A percentile compares a stretch with the other conserved stretches of the same genome.
These are phyloP conservation scores for Debaryomyces sp. DNA, from an alignment of 1,139 yeast genomes.

Conservation along the genomic window DNA sequence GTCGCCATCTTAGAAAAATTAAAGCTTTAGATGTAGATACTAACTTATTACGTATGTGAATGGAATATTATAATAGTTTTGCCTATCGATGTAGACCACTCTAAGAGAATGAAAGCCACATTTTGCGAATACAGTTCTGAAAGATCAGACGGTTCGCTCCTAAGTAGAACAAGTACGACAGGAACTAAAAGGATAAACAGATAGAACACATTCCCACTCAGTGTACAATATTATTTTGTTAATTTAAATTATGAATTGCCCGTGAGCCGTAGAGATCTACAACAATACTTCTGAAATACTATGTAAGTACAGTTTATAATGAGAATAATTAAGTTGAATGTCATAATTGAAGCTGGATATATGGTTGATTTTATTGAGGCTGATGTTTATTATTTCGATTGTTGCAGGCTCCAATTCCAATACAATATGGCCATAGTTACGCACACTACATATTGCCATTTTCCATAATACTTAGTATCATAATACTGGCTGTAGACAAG, in stretches of 20 bases:
- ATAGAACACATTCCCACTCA: no score
- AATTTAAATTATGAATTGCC: no score
- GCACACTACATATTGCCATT: not conserved
- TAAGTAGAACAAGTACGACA: no score
- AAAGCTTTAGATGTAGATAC: slow-evolving; percentile 48
- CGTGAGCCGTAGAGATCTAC: no score
- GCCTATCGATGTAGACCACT: not conserved
- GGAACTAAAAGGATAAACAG: no score
- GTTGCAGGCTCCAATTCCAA: not conserved
- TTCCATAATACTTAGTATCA: no score
- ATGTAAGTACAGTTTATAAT: no score
- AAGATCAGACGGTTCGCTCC: no score
- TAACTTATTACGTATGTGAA: not conserved
- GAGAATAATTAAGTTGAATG: no score
- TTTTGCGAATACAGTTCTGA: no score
- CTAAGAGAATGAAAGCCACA: not conserved
- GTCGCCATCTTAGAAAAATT: slow-evolving; percentile 74
- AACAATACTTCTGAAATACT: no score
- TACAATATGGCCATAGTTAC: not conserved
- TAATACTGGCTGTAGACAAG: not conserved
- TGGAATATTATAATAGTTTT: not conserved
- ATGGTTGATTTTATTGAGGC: not conserved
- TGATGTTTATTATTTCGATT: not conserved
- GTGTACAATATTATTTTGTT: no score
- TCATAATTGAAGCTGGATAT: not conserved